A percentile compares a stretch with the other conserved stretches of the same genome.
Evolutionary conservation across 116 monocot species (phyloP).

Genomic region (Zostera marina): DNA sequence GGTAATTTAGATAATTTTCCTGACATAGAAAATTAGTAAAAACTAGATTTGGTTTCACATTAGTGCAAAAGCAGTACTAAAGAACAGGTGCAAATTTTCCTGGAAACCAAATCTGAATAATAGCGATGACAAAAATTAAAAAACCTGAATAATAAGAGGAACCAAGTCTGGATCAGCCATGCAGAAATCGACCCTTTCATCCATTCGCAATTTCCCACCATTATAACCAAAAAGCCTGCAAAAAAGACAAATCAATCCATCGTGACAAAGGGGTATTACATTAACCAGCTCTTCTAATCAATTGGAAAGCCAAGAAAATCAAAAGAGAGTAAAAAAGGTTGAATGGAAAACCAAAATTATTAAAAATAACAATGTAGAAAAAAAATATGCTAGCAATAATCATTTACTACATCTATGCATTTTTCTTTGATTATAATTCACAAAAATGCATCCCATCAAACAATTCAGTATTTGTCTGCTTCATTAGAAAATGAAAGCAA

Average conservation of each 20-base stretch:
- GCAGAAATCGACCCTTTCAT: slow-evolving; percentile 91
- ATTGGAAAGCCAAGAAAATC: no score
- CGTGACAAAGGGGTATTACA: not conserved
- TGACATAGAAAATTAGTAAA: slow-evolving; percentile 8
- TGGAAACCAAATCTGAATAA: not conserved
- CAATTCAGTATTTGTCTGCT: not conserved
- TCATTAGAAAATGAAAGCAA: not conserved
- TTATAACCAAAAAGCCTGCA: slow-evolving; percentile 82
- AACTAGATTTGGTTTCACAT: not conserved
- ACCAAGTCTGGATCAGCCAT: slow-evolving; percentile 96
- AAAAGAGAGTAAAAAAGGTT: no score
- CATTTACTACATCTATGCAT: no score
- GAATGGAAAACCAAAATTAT: no score
- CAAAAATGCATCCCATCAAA: not conserved
- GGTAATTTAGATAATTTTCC: slow-evolving; percentile 99
- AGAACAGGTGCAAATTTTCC: not conserved
- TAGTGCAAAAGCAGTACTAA: not conserved
- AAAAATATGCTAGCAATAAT: no score
- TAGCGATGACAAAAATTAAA: not conserved
- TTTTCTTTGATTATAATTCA: not conserved
- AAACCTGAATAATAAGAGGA: slow-evolving; percentile 94
- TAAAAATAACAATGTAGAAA: no score
- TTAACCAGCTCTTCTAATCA: no score
- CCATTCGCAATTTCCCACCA: slow-evolving; percentile 88
- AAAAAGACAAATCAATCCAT: not conserved